Evolutionary conservation across 1,284 basidiomycete species (phyloP), one percentile per base, ranked within the genome.

Genomic region (Anthracocystis setariae): DNA sequence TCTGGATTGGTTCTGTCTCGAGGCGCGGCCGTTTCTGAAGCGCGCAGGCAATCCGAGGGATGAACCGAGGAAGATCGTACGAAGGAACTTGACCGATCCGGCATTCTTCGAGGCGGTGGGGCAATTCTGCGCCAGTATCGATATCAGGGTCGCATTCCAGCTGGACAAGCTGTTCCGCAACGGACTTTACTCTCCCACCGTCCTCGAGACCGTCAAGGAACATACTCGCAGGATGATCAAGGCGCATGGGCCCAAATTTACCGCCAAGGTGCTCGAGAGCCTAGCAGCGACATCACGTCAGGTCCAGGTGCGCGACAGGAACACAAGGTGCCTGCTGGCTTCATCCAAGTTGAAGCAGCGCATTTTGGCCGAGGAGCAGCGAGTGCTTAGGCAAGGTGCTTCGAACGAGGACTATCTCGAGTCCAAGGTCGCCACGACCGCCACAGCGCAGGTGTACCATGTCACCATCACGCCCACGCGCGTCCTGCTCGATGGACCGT

Each of bases 151-250:
- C 8, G 66, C 66, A 3, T 69, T 58, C 20, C 65, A 68, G 40
- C 43, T 62, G 24, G 59, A 68, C 7, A 57, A 61, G 50, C 47
- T 68, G 7, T 37, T 68, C 18, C 58, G 56, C 17, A 68, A 68
- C 38, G 55, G 50, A 2, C 49, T 68, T 12, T 56, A 62, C 24
- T 57, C 53, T 5, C 65, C 65, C 17, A 57, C 59, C 7, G 54
- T 48, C 8, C 47, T 61, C 24, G 44, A 61, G 42, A 56, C 46
- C 18, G 32, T 68, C 18, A 61, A 68, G 27, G 9, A 7, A 2
- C 46, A 58, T 24, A 56, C 59, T 10, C 44, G 48, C 1, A 48
- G 54, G 2, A 46, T 55, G 13, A 53, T 58, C 49, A 57, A 58
- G 46, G 3, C 20, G 12, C 39, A 61, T 46, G 45, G 46, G 13